Base-by-base conservation (phyloP, 306 rosid genomes). In the Hippophae tibetana region DNA sequence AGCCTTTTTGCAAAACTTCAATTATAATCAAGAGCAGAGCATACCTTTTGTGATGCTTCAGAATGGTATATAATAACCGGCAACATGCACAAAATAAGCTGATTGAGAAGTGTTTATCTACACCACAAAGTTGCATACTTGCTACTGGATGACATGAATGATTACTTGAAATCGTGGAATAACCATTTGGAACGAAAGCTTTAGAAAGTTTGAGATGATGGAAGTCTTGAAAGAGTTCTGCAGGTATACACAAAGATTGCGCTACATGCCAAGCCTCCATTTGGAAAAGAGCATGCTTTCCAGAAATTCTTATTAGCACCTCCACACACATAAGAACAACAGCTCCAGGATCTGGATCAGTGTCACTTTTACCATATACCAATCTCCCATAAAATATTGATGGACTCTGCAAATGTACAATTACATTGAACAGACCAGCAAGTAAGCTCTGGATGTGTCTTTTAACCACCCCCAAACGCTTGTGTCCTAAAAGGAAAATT, bases 261-360 rank as follows among this genome's bases (percentile, higher is more conserved):
- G 89, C 96, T 60, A 85, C 80, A 66, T 84, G 90, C 77, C 87
- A 77, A 60, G 72, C 72, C 61, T 83, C 81, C 94, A 83, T 81
- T 48, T 76, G 69, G 74, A 75, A 90, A 13, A 83, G 64, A 69
- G 86, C 68, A 51, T 74, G 84, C 69, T 81, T 90, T 72, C 94
- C 87, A 25, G 87, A 85, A 56, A 85, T 64, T 74, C 89, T 77
- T 62, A 64, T 70, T 13, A 87, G 92, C 63, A 87, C 86, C 73
- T 87, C 87, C 81, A 87, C 85, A 68, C 96, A 80, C 98, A 90
- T 87, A 64, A 87, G 92, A 81, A 87, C 74, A 67, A 84, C 81
- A 14, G 98, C 58, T 74, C 96, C 96, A 18, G 92, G 79, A 87
- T 90, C 98, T 31, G 95, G 95, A 65, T 73, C 58, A 60, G 49